Conservation (phyloP, 2,329 filamentous ascomycete genomes). For the Calonectria naviculata region DNA sequence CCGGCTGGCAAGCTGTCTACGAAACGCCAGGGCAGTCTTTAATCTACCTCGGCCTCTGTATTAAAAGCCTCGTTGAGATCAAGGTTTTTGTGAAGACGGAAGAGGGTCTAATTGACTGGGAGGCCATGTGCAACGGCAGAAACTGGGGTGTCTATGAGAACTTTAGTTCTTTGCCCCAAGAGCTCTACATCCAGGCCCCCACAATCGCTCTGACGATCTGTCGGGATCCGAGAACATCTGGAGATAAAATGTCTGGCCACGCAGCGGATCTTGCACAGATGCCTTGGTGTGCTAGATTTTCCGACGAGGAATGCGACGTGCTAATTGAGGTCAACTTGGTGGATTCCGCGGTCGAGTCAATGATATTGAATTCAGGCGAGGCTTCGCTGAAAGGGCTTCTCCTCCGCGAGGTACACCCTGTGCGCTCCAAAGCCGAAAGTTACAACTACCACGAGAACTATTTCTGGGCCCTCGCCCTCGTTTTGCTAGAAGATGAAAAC, state of each 20-base stretch:
- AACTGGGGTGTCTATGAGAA: background rate
- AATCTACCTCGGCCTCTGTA: background rate
- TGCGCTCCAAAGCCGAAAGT: background rate
- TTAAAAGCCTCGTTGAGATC: background rate
- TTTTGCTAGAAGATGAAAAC: background rate
- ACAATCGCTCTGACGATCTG: background rate
- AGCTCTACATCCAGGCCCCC: conserved; percentile 8
- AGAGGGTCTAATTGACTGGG: background rate
- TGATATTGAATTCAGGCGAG: background rate
- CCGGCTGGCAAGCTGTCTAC: conserved; percentile 18
- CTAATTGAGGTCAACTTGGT: conserved; percentile 15
- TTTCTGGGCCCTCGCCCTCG: conserved; percentile 13
- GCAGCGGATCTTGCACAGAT: background rate
- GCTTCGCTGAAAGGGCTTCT: conserved; percentile 10
- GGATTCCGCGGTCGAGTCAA: conserved; percentile 1
- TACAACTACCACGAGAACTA: background rate
- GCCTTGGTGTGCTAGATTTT: conserved; percentile 7
- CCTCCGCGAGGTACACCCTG: conserved; percentile 9
- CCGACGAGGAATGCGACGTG: conserved; percentile 14
- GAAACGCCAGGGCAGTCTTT: background rate
- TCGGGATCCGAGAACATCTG: background rate
- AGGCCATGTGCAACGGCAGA: background rate
- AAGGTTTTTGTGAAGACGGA: background rate
- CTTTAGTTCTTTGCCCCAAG: conserved; percentile 5
- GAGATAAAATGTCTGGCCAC: background rate